Conservation (phyloP, 176 grass and related monocot genomes). For the Poa pratensis region DNA sequence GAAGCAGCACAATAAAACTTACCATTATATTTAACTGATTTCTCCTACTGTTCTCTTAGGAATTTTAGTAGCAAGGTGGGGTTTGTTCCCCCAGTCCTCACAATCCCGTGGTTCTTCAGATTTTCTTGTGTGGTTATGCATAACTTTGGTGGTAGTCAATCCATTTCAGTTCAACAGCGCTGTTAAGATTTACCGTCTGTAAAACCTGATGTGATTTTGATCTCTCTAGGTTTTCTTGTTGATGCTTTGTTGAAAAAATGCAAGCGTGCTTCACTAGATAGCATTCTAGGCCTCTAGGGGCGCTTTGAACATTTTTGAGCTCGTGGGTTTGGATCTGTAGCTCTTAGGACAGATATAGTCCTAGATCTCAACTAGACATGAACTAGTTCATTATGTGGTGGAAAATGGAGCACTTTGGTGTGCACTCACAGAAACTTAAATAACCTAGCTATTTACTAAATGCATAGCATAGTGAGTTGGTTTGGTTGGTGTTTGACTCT, state of each 20-base stretch:
- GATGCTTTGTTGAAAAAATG: conserved; percentile 9
- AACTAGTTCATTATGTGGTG: conserved; percentile 25
- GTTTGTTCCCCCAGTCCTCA: neutral
- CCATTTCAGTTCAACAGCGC: neutral
- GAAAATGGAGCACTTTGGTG: conserved; percentile 1
- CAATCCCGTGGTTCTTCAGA: no score
- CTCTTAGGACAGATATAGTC: conserved; percentile 13
- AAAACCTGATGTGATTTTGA: neutral
- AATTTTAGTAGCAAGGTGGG: conserved; percentile 21
- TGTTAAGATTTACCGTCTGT: neutral
- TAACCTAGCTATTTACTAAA: conserved; percentile 8
- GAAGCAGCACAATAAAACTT: neutral
- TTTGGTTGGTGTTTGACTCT: neutral
- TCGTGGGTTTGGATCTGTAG: neutral
- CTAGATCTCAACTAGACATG: neutral
- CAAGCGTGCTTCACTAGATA: neutral
- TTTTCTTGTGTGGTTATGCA: neutral
- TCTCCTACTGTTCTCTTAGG: neutral
- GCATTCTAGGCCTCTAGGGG: neutral
- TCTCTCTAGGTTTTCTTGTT: conserved; percentile 25
- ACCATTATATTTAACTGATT: neutral
- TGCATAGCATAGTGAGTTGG: neutral
- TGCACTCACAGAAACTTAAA: conserved; percentile 12
- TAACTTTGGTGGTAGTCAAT: neutral
- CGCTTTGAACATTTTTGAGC: conserved; percentile 20